Base-by-base conservation (phyloP, 106 monocot species). In the Allium cepa region DNA sequence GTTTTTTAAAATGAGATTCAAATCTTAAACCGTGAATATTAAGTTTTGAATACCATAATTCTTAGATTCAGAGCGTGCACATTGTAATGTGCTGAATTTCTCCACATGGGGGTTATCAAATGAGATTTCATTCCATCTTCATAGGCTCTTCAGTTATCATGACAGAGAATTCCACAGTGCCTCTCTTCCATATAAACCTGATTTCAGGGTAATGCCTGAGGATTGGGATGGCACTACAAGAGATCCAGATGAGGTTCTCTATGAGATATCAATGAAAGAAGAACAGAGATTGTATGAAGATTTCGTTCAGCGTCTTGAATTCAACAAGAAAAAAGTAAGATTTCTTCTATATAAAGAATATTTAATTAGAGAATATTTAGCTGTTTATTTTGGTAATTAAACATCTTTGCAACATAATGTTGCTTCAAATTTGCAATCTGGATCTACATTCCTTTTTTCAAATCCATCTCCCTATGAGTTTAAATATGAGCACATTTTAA, bases 171-270 rank as follows among this genome's bases (percentile, higher is more conserved):
- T 94, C 63, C 94, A 94, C 72, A 84, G 90, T 16, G 84, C 94
- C 36, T 85, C 87, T 56, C 87, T 94, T 62, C 83, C 84, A 3
- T 94, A 94, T 60, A 94, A 90, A 73, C 90, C 94, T 22, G 82
- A 90, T 64, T 94, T 94, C 74, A 90, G 82, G 69, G 82, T 94
- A 59, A 90, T 90, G 90, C 94, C 94, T 63, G 94, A 90, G 73
- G 90, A 72, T 16, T 94, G 94, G 94, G 94, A 94, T 75, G 90
- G 94, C 10, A 79, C 83, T 10, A 79, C 82, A 9, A 84, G 80
- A 68, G 94, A 94, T 77, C 87, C 84, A 71, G 90, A 87, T 71
- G 94, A 94, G 71, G 87, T 94, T 53, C 87, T 84, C 8, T 90
- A 94, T 80, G 90, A 90, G 68, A 84, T 94, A 45, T 94, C 90